A percentile compares a stretch with the other conserved stretches of the same genome.
These are phyloP conservation scores for Nelumbo lutea DNA, from an alignment of 164 flowering plant species.

Conservation along the genomic window DNA sequence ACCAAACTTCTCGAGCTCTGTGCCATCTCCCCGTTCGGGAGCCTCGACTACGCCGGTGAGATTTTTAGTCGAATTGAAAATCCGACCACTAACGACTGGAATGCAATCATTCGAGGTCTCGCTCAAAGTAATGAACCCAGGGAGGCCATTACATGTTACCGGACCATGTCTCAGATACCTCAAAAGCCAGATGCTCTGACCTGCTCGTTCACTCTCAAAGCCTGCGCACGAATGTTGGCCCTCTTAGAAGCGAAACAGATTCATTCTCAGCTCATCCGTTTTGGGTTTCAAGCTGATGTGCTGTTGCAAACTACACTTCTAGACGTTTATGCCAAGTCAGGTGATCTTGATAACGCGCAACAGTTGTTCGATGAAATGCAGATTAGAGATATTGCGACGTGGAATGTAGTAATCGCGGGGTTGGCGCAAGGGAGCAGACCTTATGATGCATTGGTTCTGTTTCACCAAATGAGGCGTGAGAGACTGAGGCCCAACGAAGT, in stretches of 20 bases:
- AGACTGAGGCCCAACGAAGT: constrained; percentile 60
- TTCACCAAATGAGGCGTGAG: constrained; percentile 39
- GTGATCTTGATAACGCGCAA: constrained; percentile 45
- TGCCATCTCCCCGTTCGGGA: constrained; percentile 45
- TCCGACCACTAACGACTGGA: constrained; percentile 74
- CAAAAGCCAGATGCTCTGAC: constrained; percentile 68
- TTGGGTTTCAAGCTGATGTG: constrained; percentile 51
- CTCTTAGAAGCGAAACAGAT: constrained; percentile 46
- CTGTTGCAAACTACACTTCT: constrained; percentile 58
- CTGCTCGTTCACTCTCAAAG: constrained; percentile 74
- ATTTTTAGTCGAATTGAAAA: constrained; percentile 39
- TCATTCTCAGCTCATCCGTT: constrained; percentile 44
- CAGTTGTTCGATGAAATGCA: constrained; percentile 73
- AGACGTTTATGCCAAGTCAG: constrained; percentile 61
- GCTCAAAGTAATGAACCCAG: constrained; percentile 48
- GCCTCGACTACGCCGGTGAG: constrained; percentile 46
- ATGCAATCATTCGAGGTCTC: constrained; percentile 77
- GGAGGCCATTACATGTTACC: constrained; percentile 38
- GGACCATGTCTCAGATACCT: constrained; percentile 29
- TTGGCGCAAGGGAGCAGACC: constrained; percentile 73
- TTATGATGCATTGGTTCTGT: constrained; percentile 51
- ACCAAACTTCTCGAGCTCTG: constrained; percentile 63
- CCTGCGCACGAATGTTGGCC: constrained; percentile 68
- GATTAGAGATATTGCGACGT: constrained; percentile 54
- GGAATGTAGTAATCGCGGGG: constrained; percentile 79